Evolutionary conservation across 192 early-diverging fungal species (phyloP).

Genomic region (Coemansia erecta): DNA sequence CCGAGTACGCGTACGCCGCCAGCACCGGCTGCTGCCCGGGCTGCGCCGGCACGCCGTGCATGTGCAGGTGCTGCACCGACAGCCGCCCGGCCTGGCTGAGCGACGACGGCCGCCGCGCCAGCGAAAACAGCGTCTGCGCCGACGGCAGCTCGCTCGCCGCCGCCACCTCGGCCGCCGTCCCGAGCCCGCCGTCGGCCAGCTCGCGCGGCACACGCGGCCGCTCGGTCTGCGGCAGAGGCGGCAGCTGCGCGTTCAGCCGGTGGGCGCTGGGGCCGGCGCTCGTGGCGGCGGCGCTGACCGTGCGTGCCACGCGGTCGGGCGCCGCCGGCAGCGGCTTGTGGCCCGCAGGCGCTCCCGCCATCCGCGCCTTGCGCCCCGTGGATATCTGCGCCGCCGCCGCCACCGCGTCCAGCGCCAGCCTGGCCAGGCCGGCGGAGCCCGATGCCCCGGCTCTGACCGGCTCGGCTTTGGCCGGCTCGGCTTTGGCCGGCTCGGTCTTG

Average conservation of each 20-base stretch:
- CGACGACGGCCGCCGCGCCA: background rate
- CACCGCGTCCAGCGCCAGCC: constrained; percentile 30
- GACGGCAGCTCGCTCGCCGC: constrained; percentile 37
- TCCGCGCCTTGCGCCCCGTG: constrained; percentile 1
- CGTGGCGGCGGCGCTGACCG: constrained; percentile 26
- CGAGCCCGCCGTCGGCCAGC: constrained; percentile 26
- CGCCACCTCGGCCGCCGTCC: constrained; percentile 21
- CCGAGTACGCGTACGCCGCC: background rate
- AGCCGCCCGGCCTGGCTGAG: constrained; percentile 1
- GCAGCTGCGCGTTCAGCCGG: constrained; percentile 8
- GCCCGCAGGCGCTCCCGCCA: background rate
- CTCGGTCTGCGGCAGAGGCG: constrained; percentile 35
- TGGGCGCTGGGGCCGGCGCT: constrained; percentile 6
- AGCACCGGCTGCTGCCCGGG: background rate
- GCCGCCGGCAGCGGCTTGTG: constrained; percentile 32
- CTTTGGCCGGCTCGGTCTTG: background rate
- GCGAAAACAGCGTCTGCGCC: constrained; percentile 31
- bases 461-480: too few species aligned
- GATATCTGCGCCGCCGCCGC: constrained; percentile 11
- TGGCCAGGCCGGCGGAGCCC: constrained; percentile 28
- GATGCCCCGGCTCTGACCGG: too few species aligned
- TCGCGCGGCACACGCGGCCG: constrained; percentile 32
- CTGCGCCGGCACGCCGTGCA: constrained; percentile 10
- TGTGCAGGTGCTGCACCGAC: constrained; percentile 4
- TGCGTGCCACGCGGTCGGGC: constrained; percentile 40